phyloP scores from a whole-genome alignment of 306 rosid species.

The Vachellia pachyceras region DNA sequence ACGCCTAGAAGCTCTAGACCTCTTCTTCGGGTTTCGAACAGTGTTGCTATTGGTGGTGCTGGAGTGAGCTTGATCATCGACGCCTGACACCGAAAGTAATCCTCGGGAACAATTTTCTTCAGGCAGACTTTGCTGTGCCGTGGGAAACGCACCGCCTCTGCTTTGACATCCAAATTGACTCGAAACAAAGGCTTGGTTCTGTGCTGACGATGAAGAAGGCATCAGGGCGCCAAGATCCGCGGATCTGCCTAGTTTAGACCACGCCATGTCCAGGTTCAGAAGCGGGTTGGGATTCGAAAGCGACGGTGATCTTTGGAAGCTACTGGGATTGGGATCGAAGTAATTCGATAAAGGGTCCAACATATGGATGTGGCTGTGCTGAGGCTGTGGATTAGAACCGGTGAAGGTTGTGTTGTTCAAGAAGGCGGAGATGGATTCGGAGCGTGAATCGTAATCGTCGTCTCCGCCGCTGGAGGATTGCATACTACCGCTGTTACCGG shows the following conservation, averaged over 20 bases:
- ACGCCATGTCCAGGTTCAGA: constrained; percentile 58
- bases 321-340: constrained; percentile 45
- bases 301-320: constrained; percentile 46
- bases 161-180: constrained; percentile 47
- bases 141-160: constrained; percentile 41
- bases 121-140: constrained; percentile 42
- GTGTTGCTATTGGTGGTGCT: constrained; percentile 28
- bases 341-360: constrained; percentile 68
- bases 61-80: constrained; percentile 38
- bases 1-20: constrained; percentile 93
- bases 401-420: constrained; percentile 43
- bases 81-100: constrained; percentile 38
- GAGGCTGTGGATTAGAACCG: constrained; percentile 12
- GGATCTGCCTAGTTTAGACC: constrained; percentile 67
- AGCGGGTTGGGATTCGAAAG: constrained; percentile 39
- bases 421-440: constrained; percentile 61
- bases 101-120: constrained; percentile 40
- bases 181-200: constrained; percentile 46
- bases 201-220: constrained; percentile 36
- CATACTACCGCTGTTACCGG: constrained; percentile 86
- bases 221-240: constrained; percentile 49
- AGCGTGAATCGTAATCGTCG: constrained; percentile 89
- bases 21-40: constrained; percentile 79
- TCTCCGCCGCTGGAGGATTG: constrained; percentile 94
- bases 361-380: constrained; percentile 34